Conservation (phyloP, 768 basidiomycete species). For the Termitomyces sp. region DNA sequence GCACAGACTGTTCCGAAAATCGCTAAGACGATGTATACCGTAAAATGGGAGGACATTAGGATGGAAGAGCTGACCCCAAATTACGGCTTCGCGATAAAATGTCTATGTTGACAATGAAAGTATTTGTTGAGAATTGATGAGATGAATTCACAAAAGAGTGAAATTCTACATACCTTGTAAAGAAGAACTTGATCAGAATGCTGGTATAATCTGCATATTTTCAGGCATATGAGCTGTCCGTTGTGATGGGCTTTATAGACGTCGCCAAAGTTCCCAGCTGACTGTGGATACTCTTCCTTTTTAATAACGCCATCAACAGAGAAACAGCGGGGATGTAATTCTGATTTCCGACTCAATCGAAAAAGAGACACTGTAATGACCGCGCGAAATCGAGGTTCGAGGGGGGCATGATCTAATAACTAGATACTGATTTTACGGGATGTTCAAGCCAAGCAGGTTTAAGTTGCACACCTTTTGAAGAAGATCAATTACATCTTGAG, state of each 20-base stretch:
- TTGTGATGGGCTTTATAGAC: constrained; percentile 24
- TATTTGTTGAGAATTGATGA: background rate
- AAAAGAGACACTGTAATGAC: constrained; percentile 18
- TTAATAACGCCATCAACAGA: constrained; percentile 10
- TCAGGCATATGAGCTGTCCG: constrained; percentile 24
- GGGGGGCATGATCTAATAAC: constrained; percentile 18
- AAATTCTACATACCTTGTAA: constrained; percentile 20
- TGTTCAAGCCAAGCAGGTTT: background rate
- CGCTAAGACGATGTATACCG: constrained; percentile 31
- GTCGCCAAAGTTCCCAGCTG: constrained; percentile 27
- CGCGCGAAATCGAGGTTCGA: constrained; percentile 7
- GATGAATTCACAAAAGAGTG: background rate
- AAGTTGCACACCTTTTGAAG: background rate
- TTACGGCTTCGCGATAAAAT: constrained; percentile 11
- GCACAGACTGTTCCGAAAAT: constrained; percentile 24
- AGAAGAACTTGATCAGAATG: constrained; percentile 17
- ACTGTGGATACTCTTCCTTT: constrained; percentile 9
- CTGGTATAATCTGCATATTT: constrained; percentile 25
- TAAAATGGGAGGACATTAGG: constrained; percentile 33
- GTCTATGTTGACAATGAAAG: background rate
- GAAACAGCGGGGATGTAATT: constrained; percentile 27
- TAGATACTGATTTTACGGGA: background rate
- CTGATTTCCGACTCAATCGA: constrained; percentile 23
- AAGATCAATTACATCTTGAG: background rate
- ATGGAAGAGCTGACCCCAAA: constrained; percentile 16